Percentiles rank a stretch among this genome's conserved stretches.
Conservation (phyloP, 2,329 filamentous ascomycete genomes). For the Aspergillus thermomutatus region DNA sequence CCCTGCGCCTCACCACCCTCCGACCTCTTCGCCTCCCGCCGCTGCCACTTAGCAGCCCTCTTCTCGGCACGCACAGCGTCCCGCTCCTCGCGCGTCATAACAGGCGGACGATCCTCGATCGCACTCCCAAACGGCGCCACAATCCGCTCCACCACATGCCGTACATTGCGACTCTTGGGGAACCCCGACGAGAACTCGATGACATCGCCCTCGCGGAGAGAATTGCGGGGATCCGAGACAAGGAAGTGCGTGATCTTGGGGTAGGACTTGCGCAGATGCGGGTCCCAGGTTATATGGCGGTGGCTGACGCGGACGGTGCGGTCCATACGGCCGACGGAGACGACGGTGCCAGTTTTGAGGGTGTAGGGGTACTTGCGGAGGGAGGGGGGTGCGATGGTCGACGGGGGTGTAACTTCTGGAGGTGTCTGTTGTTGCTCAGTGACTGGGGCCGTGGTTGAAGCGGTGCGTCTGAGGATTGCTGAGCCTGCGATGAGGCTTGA, state of each 20-base stretch:
- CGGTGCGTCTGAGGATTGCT: slow-evolving; percentile 6
- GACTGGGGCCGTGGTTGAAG: slow-evolving; percentile 10
- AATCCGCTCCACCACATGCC: slow-evolving; percentile 43
- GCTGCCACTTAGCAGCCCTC: slow-evolving; percentile 30
- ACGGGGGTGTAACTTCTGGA: background rate
- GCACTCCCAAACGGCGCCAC: slow-evolving; percentile 37
- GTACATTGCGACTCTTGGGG: slow-evolving; percentile 36
- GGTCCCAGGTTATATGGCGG: slow-evolving; percentile 34
- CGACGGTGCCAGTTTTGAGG: slow-evolving; percentile 38
- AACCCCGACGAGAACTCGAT: slow-evolving; percentile 43
- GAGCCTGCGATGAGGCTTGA: slow-evolving; percentile 10
- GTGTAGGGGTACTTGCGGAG: slow-evolving; percentile 36
- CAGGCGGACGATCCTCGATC: slow-evolving; percentile 35
- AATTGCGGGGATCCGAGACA: slow-evolving; percentile 40
- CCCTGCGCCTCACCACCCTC: slow-evolving; percentile 9
- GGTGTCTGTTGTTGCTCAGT: slow-evolving; percentile 5
- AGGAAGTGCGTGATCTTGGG: slow-evolving; percentile 31
- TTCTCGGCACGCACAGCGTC: slow-evolving; percentile 28
- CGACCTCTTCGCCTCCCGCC: slow-evolving; percentile 26
- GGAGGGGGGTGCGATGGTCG: slow-evolving; percentile 18
- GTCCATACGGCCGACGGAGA: slow-evolving; percentile 41
- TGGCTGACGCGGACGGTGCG: slow-evolving; percentile 39
- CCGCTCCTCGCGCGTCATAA: slow-evolving; percentile 35
- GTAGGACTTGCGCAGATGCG: slow-evolving; percentile 37
- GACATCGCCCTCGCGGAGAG: slow-evolving; percentile 42